Base-by-base conservation (phyloP, 495 filamentous ascomycete species). In the Aspergillus hancockii region DNA sequence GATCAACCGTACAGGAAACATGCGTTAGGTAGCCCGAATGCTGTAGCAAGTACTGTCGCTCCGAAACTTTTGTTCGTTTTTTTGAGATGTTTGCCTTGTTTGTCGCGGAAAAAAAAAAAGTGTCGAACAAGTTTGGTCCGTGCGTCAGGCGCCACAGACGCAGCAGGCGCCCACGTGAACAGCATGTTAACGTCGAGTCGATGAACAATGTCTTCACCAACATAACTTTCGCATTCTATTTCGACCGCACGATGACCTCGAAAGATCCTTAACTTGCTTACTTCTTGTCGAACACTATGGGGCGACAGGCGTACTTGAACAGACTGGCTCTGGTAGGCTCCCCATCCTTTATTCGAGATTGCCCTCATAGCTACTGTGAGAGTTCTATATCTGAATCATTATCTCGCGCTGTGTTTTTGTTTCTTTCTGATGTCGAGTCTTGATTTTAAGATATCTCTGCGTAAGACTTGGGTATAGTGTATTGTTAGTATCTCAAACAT, bases 271-370 rank as follows among this genome's bases (percentile, higher is more conserved):
- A 31, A 41, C 34, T 25, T 22, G 22, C 18, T 34, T 16, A n/a
- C 28, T 40, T 45, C 30, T 19, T 28, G 21, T 49, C 55, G 25
- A 8, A 52, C 63, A 50, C 52, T 40, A 83, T 83, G 81, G 81
- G 81, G 51, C 74, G 78, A 63, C 78, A 75, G 63, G 74, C 73
- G 57, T 81, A 79, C 66, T 63, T 83, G 63, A 79, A 76, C 64
- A 70, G 77, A 62, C 72, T 83, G 55, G 79, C 79, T 70, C 67
- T 83, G 75, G 81, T 83, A 79, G 71, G 80, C 69, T 56, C 38
- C 52, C 58, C 40, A 54, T 53, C 52, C 36, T 59, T 46, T 41
- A 36, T 23, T 57, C 13, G 34, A 25, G 14, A 30, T 31, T 28
- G 16, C 36, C 31, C 32, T 45, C 25, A 16, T 36, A 32, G 10